Conservation (phyloP, 2,329 filamentous ascomycete species). For the Meredithiella fracta region DNA sequence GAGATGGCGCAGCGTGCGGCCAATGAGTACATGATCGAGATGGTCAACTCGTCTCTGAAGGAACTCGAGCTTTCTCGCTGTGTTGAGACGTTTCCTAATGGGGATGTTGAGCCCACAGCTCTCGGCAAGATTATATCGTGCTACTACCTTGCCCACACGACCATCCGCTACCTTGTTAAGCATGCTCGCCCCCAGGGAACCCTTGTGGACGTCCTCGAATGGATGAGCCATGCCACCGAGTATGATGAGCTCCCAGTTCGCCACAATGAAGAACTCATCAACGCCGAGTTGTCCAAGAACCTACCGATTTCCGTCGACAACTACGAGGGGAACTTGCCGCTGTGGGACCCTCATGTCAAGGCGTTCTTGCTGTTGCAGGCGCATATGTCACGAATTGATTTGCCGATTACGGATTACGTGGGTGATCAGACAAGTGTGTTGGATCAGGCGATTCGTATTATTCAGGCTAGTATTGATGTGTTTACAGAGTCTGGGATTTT, state of each 20-base stretch:
- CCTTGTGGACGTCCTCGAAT: slow-evolving; percentile 70
- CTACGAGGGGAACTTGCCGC: slow-evolving; percentile 51
- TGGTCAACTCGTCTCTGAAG: slow-evolving; percentile 72
- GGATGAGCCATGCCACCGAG: slow-evolving; percentile 87
- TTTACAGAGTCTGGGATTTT: slow-evolving; percentile 76
- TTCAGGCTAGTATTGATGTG: slow-evolving; percentile 88
- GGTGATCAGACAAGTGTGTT: slow-evolving; percentile 81
- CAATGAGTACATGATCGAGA: slow-evolving; percentile 84
- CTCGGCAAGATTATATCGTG: slow-evolving; percentile 98
- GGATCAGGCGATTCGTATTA: slow-evolving; percentile 91
- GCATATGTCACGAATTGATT: slow-evolving; percentile 79
- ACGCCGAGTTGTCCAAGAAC: slow-evolving; percentile 70
- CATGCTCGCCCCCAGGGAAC: slow-evolving; percentile 59
- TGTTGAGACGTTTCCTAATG: slow-evolving; percentile 66
- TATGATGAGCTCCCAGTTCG: slow-evolving; percentile 96
- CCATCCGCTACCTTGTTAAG: slow-evolving; percentile 67
- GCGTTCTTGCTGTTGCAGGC: slow-evolving; percentile 86
- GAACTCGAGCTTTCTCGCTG: slow-evolving; percentile 77
- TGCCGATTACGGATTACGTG: slow-evolving; percentile 93
- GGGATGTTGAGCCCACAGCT: slow-evolving; percentile 76
- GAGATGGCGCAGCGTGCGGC: slow-evolving; percentile 58
- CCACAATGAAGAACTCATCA: slow-evolving; percentile 96
- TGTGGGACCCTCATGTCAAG: slow-evolving; percentile 99
- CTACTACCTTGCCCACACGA: slow-evolving; percentile 94
- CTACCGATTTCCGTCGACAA: slow-evolving; percentile 45